Conservation (phyloP, 139 green algal genomes). For the Picochlorum sp. region DNA sequence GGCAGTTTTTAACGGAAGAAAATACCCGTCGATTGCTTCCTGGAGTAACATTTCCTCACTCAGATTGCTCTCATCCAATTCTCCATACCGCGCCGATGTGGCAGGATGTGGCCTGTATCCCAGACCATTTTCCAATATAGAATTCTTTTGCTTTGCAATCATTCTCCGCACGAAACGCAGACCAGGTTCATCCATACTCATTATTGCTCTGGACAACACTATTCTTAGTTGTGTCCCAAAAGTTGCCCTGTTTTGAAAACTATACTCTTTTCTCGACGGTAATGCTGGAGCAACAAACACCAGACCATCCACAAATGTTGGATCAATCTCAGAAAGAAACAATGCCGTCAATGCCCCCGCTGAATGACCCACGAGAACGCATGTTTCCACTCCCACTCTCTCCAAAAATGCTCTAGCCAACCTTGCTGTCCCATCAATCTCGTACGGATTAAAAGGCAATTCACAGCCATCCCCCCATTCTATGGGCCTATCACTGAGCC, state of each 20-base stretch:
- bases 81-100: background rate
- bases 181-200: conserved; percentile 31
- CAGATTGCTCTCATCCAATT: background rate
- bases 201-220: conserved; percentile 24
- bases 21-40: conserved; percentile 50
- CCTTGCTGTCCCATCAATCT: conserved; percentile 12
- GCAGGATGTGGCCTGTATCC: conserved; percentile 7
- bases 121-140: conserved; percentile 33
- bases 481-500: conserved; percentile 43
- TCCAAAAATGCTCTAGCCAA: conserved; percentile 22
- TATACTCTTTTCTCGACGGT: conserved; percentile 17
- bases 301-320: conserved; percentile 19
- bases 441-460: conserved; percentile 47
- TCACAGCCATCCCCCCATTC: conserved; percentile 23
- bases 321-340: conserved; percentile 27
- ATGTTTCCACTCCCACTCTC: conserved; percentile 14
- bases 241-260: conserved; percentile 20
- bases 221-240: conserved; percentile 42
- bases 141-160: conserved; percentile 27
- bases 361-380: conserved; percentile 51
- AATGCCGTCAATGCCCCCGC: conserved; percentile 44
- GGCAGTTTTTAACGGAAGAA: conserved; percentile 38
- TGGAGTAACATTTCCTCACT: conserved; percentile 4
- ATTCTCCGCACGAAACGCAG: conserved; percentile 47
- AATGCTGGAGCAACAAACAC: conserved; percentile 47